These are phyloP conservation scores for Pilaira anomala DNA, from an alignment of 192 early-diverging fungal species.

Conservation along the genomic window DNA sequence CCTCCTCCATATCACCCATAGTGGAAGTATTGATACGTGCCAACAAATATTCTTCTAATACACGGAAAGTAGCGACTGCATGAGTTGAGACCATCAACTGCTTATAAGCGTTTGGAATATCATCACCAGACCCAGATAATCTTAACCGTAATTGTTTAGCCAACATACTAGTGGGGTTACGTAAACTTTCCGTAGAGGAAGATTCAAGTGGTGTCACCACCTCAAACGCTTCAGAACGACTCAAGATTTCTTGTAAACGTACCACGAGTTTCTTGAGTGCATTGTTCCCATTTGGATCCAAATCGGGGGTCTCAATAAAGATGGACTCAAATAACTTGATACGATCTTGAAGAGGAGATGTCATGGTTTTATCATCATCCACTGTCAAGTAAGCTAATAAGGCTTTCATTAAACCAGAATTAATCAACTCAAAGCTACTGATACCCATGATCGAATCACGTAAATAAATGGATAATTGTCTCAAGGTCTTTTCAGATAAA, in stretches of 20 bases:
- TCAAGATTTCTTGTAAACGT: constrained; percentile 70
- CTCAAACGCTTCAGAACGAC: constrained; percentile 65
- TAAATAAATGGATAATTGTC: constrained; percentile 28
- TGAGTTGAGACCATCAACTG: constrained; percentile 75
- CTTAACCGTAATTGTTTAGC: constrained; percentile 73
- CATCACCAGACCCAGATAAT: constrained; percentile 48
- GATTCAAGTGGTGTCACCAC: constrained; percentile 45
- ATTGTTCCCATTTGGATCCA: constrained; percentile 30
- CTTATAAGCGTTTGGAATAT: constrained; percentile 46
- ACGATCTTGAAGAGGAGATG: not conserved
- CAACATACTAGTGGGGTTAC: constrained; percentile 61
- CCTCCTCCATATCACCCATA: constrained; percentile 31
- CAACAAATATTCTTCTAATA: constrained; percentile 78
- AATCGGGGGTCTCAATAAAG: constrained; percentile 48
- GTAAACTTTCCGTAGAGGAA: constrained; percentile 26
- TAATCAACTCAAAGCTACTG: constrained; percentile 77
- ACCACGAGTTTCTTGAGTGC: constrained; percentile 56
- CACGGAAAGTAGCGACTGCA: constrained; percentile 79
- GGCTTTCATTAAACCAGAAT: constrained; percentile 67
- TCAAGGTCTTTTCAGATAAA: constrained; percentile 17
- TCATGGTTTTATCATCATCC: not conserved
- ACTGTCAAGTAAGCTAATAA: constrained; percentile 51
- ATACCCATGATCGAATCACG: constrained; percentile 42
- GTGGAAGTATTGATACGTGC: constrained; percentile 41
- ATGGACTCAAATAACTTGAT: constrained; percentile 50